Conservation (phyloP, 305 asterid species). For the Fraxinus sp. region DNA sequence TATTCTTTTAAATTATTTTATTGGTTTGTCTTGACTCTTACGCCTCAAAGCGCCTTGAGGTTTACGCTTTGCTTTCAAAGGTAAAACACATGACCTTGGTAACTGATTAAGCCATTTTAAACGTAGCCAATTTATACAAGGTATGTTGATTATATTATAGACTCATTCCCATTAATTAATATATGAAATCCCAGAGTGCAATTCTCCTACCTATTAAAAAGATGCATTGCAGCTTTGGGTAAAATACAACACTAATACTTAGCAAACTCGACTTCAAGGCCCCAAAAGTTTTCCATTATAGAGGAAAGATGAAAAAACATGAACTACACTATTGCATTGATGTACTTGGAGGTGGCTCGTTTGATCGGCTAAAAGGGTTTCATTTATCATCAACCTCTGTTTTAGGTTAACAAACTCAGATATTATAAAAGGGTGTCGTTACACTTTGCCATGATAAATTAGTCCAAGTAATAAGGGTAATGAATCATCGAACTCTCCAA, state of each 20-base stretch:
- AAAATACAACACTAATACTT: background rate
- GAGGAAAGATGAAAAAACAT: background rate
- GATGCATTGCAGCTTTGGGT: background rate
- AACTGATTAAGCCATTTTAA: background rate
- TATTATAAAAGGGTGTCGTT: background rate
- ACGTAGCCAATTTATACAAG: background rate
- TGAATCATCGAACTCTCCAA: background rate
- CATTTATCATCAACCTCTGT: background rate
- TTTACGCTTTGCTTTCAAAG: background rate
- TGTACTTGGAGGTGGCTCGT: background rate
- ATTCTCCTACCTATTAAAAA: background rate
- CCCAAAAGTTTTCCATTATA: background rate
- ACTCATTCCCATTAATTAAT: background rate
- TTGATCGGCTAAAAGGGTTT: background rate
- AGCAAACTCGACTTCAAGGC: background rate
- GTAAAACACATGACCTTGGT: background rate
- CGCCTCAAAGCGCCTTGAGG: background rate
- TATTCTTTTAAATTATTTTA: too few relatives aligned
- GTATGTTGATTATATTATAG: background rate
- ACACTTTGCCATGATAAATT: background rate
- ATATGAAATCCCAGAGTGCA: background rate
- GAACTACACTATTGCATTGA: background rate
- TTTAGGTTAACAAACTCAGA: background rate
- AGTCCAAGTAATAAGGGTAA: background rate
- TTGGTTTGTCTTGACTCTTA: background rate